These are phyloP conservation scores for Pseudocercospora fijiensis DNA, from an alignment of 2,329 filamentous ascomycete species.

Conservation along the genomic window DNA sequence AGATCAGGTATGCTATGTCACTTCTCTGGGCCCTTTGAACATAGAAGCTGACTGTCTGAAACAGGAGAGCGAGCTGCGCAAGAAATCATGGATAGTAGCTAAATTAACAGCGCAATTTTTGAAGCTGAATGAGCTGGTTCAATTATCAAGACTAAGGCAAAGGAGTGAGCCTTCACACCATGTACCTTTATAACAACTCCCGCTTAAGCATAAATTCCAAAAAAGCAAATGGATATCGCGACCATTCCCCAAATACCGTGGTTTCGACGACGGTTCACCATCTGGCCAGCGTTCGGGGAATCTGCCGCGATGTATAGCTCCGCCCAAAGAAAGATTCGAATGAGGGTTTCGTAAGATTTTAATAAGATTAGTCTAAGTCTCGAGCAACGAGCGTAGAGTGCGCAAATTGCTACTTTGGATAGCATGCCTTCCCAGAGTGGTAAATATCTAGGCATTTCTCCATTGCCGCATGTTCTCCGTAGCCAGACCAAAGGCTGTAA, in stretches of 20 bases:
- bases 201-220: not conserved
- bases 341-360: too few relatives aligned
- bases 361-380: too few relatives aligned
- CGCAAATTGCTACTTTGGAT: not conserved
- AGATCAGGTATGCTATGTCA: slow-evolving; percentile 20
- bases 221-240: not conserved
- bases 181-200: not conserved
- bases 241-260: not conserved
- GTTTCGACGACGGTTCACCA: not conserved
- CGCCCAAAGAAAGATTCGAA: not conserved
- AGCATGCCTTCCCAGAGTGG: not conserved
- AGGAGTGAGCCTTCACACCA: not conserved
- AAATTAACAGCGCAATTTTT: not conserved
- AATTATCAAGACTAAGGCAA: not conserved
- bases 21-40: not conserved
- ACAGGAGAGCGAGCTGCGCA: not conserved
- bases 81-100: not conserved
- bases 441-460: not conserved
- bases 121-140: not conserved
- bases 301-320: not conserved
- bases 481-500: not conserved
- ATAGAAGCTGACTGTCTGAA: not conserved
- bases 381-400: not conserved
- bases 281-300: not conserved
- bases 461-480: not conserved